Percentiles rank a stretch among this genome's conserved stretches.
Evolutionary conservation across 352 stramenopile genomes (phyloP).

Genomic region (Phytophthora fragariae): DNA sequence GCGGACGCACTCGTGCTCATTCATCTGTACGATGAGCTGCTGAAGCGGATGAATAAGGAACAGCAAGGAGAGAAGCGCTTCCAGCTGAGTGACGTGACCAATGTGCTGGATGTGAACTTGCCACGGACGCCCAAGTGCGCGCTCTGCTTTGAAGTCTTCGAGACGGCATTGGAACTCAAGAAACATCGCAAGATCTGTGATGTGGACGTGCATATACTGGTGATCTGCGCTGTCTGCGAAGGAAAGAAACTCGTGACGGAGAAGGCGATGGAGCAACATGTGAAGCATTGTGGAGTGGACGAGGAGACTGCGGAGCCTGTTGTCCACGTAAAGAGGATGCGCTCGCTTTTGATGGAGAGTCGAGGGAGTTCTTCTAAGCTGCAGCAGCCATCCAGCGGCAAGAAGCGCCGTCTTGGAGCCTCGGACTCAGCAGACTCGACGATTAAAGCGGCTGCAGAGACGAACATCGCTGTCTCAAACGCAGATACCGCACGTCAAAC

Average conservation of each 20-base stretch:
- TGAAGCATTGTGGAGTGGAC: slow-evolving; percentile 40
- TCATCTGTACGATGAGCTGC: slow-evolving; percentile 70
- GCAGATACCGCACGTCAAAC: background rate
- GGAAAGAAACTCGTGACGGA: slow-evolving; percentile 56
- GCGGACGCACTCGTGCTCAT: slow-evolving; percentile 78
- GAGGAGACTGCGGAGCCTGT: slow-evolving; percentile 25
- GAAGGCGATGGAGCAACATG: slow-evolving; percentile 52
- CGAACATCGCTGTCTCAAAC: background rate
- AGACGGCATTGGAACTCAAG: slow-evolving; percentile 48
- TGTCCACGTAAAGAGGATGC: slow-evolving; percentile 37
- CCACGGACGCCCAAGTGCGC: slow-evolving; percentile 54
- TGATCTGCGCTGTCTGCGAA: slow-evolving; percentile 57
- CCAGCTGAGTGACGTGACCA: slow-evolving; percentile 54
- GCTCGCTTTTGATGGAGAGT: slow-evolving; percentile 31
- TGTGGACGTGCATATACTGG: slow-evolving; percentile 44
- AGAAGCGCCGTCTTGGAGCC: slow-evolving; percentile 25
- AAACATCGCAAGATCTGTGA: slow-evolving; percentile 55
- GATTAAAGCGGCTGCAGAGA: background rate
- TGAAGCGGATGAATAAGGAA: slow-evolving; percentile 39
- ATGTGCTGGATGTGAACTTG: slow-evolving; percentile 71
- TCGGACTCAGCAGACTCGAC: slow-evolving; percentile 22
- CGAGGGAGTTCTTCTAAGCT: background rate
- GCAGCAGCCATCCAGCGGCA: background rate
- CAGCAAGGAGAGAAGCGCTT: slow-evolving; percentile 38
- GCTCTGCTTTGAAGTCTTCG: slow-evolving; percentile 58